These are phyloP conservation scores for Escovopsis sp. DNA, from an alignment of 2,329 filamentous ascomycete genomes.

Conservation along the genomic window DNA sequence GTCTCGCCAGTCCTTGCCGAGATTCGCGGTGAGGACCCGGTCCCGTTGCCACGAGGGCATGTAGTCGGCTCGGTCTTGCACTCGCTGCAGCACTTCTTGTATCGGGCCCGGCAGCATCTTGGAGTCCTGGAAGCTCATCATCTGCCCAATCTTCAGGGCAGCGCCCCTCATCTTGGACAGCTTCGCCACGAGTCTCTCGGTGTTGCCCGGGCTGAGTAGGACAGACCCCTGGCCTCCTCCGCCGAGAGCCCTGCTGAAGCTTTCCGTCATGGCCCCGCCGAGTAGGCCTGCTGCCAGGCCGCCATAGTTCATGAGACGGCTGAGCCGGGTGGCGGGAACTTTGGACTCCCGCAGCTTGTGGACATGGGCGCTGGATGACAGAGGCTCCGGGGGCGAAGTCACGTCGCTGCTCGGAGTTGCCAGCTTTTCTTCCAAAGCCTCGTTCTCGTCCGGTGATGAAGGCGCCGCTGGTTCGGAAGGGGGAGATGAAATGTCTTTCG, in stretches of 20 bases:
- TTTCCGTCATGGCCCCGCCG: slow-evolving; percentile 77
- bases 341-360: slow-evolving; percentile 77
- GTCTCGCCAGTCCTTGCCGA: slow-evolving; percentile 73
- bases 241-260: slow-evolving; percentile 65
- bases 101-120: slow-evolving; percentile 86
- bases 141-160: slow-evolving; percentile 91
- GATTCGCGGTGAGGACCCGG: slow-evolving; percentile 61
- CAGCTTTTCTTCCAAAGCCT: slow-evolving; percentile 3
- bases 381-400: slow-evolving; percentile 3
- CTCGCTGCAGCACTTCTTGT: slow-evolving; percentile 78
- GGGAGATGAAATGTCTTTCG: not conserved
- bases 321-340: slow-evolving; percentile 76
- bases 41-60: slow-evolving; percentile 93
- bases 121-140: slow-evolving; percentile 95
- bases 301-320: slow-evolving; percentile 87
- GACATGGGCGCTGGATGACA: slow-evolving; percentile 9
- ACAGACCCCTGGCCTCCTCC: slow-evolving; percentile 55
- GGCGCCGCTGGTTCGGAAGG: not conserved
- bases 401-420: not conserved
- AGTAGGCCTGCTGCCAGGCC: slow-evolving; percentile 92
- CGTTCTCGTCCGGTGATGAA: not conserved
- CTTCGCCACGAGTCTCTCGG: slow-evolving; percentile 85
- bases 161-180: slow-evolving; percentile 93
- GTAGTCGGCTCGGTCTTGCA: slow-evolving; percentile 93
- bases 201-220: slow-evolving; percentile 76